These are phyloP conservation scores for Clavispora carvajalis DNA, from an alignment of 805 yeast species.

Conservation along the genomic window DNA sequence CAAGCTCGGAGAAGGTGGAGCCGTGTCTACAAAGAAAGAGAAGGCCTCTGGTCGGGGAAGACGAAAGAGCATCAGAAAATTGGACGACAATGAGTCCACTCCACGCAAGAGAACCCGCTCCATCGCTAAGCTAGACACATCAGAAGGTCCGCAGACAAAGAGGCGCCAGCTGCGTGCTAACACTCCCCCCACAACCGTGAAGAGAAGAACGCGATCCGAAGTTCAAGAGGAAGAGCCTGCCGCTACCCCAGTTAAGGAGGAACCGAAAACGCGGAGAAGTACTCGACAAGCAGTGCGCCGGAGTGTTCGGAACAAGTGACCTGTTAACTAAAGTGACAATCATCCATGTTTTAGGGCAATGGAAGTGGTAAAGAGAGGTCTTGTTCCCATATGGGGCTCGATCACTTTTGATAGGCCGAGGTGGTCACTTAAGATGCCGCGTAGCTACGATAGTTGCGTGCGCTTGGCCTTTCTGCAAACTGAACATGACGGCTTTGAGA, in stretches of 20 bases:
- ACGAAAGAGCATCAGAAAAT: constrained; percentile 5
- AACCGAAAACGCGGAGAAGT: constrained; percentile 12
- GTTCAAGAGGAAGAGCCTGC: constrained; percentile 2
- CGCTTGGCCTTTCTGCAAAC: no score
- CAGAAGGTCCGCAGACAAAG: constrained; percentile 6
- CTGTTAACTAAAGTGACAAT: background rate
- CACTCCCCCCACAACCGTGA: constrained; percentile 4
- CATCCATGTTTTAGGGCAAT: no score
- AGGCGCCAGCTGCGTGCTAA: constrained; percentile 8
- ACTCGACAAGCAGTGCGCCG: constrained; percentile 11
- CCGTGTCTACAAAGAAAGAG: constrained; percentile 6
- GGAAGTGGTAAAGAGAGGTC: no score
- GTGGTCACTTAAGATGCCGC: no score
- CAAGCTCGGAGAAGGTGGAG: constrained; percentile 15
- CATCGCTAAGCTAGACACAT: constrained; percentile 14
- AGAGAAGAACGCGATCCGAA: constrained; percentile 18
- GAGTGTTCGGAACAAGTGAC: constrained; percentile 9
- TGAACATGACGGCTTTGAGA: no score
- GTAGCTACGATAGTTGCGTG: no score
- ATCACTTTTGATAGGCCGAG: no score
- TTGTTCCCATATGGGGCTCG: no score
- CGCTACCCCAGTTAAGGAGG: constrained; percentile 1
- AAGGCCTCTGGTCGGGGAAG: constrained; percentile 4
- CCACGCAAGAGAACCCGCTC: constrained; percentile 17
- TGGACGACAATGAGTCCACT: constrained; percentile 3